Evolutionary conservation across 331 rosid species (phyloP).

Genomic region (Malus hybrid): DNA sequence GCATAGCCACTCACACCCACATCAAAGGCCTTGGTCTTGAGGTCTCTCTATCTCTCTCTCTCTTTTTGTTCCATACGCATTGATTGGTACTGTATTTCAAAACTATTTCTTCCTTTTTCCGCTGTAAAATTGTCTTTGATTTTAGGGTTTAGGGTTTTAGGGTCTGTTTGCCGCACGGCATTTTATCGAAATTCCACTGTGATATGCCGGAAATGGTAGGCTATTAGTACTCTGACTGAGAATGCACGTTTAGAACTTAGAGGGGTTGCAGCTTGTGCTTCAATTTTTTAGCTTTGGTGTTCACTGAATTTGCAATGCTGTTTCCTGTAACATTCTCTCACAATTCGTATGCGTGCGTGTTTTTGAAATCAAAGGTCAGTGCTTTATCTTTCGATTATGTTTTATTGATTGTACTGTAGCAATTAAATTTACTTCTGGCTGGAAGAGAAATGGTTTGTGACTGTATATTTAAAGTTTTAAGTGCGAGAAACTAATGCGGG

Average conservation of each 20-base stretch:
- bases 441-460: neutral
- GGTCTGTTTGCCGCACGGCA: neutral
- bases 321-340: neutral
- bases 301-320: neutral
- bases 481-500: neutral
- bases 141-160: conserved; percentile 22
- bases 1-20: conserved; percentile 93
- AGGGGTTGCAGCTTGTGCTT: neutral
- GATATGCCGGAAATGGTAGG: neutral
- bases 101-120: neutral
- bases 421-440: neutral
- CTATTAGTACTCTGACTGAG: neutral
- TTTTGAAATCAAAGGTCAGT: neutral
- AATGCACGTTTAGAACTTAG: neutral
- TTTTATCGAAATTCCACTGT: neutral
- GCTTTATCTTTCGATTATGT: neutral
- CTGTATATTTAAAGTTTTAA: neutral
- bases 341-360: neutral
- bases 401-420: neutral
- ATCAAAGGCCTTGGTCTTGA: conserved; percentile 96
- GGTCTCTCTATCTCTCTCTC: conserved; percentile 25
- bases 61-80: neutral
- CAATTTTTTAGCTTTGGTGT: neutral
- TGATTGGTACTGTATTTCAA: neutral
- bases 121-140: neutral